Conservation (phyloP, 768 basidiomycete genomes). For the Gautieria morchelliformis region DNA sequence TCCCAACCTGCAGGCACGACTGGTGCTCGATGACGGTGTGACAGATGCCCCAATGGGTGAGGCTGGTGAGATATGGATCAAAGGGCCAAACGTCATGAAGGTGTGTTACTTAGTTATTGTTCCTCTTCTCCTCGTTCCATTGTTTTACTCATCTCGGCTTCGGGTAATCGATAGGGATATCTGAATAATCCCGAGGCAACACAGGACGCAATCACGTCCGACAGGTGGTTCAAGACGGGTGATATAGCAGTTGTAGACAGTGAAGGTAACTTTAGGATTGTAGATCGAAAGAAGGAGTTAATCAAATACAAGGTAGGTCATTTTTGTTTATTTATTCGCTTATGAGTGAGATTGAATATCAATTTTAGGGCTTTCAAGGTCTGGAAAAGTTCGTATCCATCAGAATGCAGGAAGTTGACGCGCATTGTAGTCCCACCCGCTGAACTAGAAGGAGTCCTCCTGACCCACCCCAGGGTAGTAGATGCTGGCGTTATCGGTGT, state of each 20-base stretch:
- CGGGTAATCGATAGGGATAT: slow-evolving; percentile 46
- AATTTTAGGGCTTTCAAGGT: slow-evolving; percentile 7
- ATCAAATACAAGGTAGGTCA: slow-evolving; percentile 2
- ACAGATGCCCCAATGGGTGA: slow-evolving; percentile 26
- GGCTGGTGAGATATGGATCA: slow-evolving; percentile 74
- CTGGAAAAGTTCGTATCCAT: neutral
- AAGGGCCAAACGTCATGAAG: slow-evolving; percentile 48
- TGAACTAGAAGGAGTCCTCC: slow-evolving; percentile 4
- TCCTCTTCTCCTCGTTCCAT: too few relatives aligned
- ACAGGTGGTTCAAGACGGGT: slow-evolving; percentile 85
- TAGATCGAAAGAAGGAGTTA: slow-evolving; percentile 65
- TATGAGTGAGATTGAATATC: neutral
- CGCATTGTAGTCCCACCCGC: slow-evolving; percentile 19
- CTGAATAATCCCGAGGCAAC: slow-evolving; percentile 66
- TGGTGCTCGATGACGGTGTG: slow-evolving; percentile 53
- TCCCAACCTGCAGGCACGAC: slow-evolving; percentile 64
- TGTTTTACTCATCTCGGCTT: too few relatives aligned
- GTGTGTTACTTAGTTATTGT: neutral
- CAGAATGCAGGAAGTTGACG: neutral
- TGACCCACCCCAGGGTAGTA: slow-evolving; percentile 16
- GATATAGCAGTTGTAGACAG: slow-evolving; percentile 58
- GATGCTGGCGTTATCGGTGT: slow-evolving; percentile 81
- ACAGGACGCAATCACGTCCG: slow-evolving; percentile 51
- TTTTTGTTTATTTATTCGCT: neutral
- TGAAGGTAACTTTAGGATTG: slow-evolving; percentile 66